Conservation (phyloP, 2,329 filamentous ascomycete genomes). For the Fusarium incarnatum region DNA sequence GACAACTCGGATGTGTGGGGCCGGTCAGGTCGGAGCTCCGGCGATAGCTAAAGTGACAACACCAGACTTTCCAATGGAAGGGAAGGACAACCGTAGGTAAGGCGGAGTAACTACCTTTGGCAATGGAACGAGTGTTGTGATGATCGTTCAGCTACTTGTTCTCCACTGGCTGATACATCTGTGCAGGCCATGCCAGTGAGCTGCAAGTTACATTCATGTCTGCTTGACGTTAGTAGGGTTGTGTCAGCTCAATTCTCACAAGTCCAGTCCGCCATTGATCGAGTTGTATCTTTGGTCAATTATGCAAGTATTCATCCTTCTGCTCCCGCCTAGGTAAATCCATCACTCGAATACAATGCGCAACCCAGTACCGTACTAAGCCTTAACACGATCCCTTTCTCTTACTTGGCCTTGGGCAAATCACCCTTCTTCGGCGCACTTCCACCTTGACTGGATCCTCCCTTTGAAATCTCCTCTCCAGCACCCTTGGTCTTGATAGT, state of each 20-base stretch:
- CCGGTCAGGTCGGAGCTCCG: neutral
- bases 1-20: neutral
- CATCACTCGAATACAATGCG: neutral
- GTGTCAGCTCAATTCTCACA: neutral
- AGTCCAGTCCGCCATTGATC: neutral
- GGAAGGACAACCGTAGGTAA: neutral
- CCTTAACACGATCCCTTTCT: neutral
- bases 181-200: neutral
- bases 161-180: neutral
- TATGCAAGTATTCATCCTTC: neutral
- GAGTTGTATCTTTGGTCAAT: neutral
- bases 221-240: neutral
- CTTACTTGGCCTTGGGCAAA: slow-evolving; percentile 19
- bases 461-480: slow-evolving; percentile 51
- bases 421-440: slow-evolving; percentile 49
- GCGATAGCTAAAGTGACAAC: neutral
- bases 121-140: neutral
- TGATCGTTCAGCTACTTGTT: neutral
- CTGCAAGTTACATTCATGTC: neutral
- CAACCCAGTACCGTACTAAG: neutral
- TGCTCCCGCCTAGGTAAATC: neutral
- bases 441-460: slow-evolving; percentile 50
- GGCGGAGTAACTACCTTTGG: neutral
- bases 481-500: slow-evolving; percentile 49
- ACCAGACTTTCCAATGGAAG: neutral